Percentiles rank a stretch among this genome's conserved stretches.
phyloP scores from a whole-genome alignment of 1,284 basidiomycete genomes.

The Sporisorium reilianum region DNA sequence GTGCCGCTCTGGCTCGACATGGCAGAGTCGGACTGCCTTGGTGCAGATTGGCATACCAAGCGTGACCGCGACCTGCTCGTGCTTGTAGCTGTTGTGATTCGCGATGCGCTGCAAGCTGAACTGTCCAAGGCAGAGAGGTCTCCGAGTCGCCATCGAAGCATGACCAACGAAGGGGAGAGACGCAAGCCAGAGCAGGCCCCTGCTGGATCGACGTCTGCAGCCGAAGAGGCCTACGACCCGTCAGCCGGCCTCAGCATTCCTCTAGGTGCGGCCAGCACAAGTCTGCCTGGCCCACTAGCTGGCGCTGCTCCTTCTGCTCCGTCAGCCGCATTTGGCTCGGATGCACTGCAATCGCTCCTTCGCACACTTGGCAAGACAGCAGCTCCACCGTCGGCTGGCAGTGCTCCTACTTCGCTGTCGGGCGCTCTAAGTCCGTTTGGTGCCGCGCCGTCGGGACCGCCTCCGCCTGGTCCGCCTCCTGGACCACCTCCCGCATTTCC shows the following conservation, averaged over 20 bases:
- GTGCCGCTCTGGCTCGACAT: constrained; percentile 64
- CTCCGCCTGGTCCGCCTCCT: constrained; percentile 37
- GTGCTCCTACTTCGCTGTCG: neutral
- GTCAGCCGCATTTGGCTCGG: constrained; percentile 21
- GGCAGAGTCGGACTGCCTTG: constrained; percentile 49
- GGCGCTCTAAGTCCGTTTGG: constrained; percentile 14
- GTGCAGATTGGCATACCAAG: constrained; percentile 31
- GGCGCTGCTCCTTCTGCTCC: constrained; percentile 1
- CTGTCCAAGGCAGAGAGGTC: constrained; percentile 23
- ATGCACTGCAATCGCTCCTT: constrained; percentile 41
- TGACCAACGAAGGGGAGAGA: constrained; percentile 20
- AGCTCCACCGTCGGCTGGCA: constrained; percentile 7
- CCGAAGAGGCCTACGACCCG: constrained; percentile 28
- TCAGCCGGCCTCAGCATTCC: constrained; percentile 22
- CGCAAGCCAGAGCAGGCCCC: neutral
- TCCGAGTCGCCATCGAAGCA: constrained; percentile 18
- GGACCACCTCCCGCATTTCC: constrained; percentile 27
- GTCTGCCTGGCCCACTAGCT: neutral
- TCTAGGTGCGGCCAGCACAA: constrained; percentile 1
- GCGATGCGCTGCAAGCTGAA: constrained; percentile 42
- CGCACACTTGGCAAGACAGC: constrained; percentile 38
- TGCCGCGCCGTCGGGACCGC: constrained; percentile 12
- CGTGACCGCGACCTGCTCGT: constrained; percentile 56
- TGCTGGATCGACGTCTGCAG: neutral
- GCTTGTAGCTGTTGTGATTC: constrained; percentile 58